phyloP scores from a whole-genome alignment of 2,329 filamentous ascomycete species.

The Cladosporium sp. region DNA sequence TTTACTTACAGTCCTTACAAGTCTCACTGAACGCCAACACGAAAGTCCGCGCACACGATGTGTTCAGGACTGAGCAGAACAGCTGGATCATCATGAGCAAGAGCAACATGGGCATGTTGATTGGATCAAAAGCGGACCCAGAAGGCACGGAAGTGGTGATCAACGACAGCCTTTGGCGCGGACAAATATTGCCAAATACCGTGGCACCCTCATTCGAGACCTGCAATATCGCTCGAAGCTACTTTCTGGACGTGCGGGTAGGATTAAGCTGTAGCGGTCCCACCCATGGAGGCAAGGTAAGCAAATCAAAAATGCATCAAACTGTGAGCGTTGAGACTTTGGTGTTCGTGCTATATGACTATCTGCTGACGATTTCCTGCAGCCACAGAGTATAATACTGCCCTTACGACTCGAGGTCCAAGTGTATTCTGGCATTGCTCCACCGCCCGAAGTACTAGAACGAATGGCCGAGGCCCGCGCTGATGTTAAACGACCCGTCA shows the following conservation, averaged over 20 bases:
- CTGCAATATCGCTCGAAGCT: slow-evolving; percentile 79
- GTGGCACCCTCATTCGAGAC: slow-evolving; percentile 82
- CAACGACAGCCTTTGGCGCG: slow-evolving; percentile 68
- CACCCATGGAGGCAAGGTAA: slow-evolving; percentile 36
- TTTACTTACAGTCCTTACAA: slow-evolving; percentile 75
- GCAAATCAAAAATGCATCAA: slow-evolving; percentile 24
- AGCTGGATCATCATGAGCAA: slow-evolving; percentile 73
- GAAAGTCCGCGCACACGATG: slow-evolving; percentile 70
- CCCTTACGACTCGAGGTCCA: slow-evolving; percentile 75
- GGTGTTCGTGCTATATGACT: neutral
- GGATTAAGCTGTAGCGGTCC: slow-evolving; percentile 68
- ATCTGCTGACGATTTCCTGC: neutral
- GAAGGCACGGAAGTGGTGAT: slow-evolving; percentile 47
- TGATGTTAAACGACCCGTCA: slow-evolving; percentile 17
- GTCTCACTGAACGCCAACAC: slow-evolving; percentile 79
- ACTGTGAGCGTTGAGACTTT: slow-evolving; percentile 17
- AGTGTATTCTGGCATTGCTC: slow-evolving; percentile 82
- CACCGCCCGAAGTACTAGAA: slow-evolving; percentile 70
- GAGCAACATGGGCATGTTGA: slow-evolving; percentile 65
- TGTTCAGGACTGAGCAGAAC: slow-evolving; percentile 64
- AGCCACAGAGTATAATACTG: slow-evolving; percentile 65
- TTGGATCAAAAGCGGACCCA: slow-evolving; percentile 56
- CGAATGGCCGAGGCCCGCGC: slow-evolving; percentile 47
- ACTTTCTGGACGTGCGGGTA: slow-evolving; percentile 78
- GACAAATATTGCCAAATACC: slow-evolving; percentile 70